A percentile compares a stretch with the other conserved stretches of the same genome.
These are phyloP conservation scores for Collybia mongolica DNA, from an alignment of 768 basidiomycete genomes.

Conservation along the genomic window DNA sequence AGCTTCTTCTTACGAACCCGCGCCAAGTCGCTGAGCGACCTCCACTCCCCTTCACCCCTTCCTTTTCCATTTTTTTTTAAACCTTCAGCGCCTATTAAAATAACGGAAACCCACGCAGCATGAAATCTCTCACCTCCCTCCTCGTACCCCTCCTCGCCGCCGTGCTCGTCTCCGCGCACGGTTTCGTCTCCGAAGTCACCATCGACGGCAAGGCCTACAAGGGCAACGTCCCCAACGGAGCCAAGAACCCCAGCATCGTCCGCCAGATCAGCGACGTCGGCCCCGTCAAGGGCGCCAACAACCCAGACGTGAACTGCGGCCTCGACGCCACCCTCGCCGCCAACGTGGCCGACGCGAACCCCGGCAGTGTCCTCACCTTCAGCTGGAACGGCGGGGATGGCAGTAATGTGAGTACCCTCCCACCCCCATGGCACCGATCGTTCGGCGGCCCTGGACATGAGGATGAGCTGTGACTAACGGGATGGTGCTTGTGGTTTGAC, in stretches of 20 bases:
- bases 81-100: not conserved
- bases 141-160: slow-evolving; percentile 32
- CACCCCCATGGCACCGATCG: not conserved
- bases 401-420: slow-evolving; percentile 26
- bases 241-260: slow-evolving; percentile 28
- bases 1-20: slow-evolving; percentile 5
- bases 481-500: not conserved
- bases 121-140: slow-evolving; percentile 23
- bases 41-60: slow-evolving; percentile 6
- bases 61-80: too few relatives aligned
- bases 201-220: slow-evolving; percentile 36
- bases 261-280: slow-evolving; percentile 35
- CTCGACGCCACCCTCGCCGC: slow-evolving; percentile 46
- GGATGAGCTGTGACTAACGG: too few relatives aligned
- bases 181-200: slow-evolving; percentile 36
- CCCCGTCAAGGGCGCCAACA: slow-evolving; percentile 54
- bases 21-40: slow-evolving; percentile 17
- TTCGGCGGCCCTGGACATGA: too few relatives aligned
- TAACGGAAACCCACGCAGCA: not conserved
- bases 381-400: slow-evolving; percentile 53
- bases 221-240: slow-evolving; percentile 28
- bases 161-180: slow-evolving; percentile 42
- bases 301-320: slow-evolving; percentile 62
- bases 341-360: slow-evolving; percentile 53
- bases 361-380: slow-evolving; percentile 55